Conservation (phyloP, 73 alveolate species). For the Symbiodinium pilosum region DNA sequence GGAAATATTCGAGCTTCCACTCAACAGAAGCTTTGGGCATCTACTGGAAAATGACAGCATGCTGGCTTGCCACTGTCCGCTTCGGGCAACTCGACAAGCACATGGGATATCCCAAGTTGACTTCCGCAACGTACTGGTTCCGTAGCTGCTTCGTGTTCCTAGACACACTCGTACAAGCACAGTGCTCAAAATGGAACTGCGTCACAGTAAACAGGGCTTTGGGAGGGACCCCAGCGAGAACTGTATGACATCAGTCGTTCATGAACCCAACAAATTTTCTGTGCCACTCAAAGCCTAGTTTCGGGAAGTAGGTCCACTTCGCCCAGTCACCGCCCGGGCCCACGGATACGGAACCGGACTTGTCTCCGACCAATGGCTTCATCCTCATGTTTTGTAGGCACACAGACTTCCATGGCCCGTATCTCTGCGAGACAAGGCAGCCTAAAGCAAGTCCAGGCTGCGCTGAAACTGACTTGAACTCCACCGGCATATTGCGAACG, state of each 20-base stretch:
- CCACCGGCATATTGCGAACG: constrained; percentile 41
- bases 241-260: not conserved
- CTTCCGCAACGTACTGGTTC: constrained; percentile 75
- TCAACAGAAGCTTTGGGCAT: too few relatives aligned
- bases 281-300: constrained; percentile 1
- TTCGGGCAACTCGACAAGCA: constrained; percentile 66
- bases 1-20: too few relatives aligned
- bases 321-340: constrained; percentile 33
- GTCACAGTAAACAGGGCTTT: too few relatives aligned
- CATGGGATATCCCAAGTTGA: constrained; percentile 80
- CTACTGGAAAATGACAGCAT: not conserved
- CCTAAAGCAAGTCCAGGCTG: not conserved
- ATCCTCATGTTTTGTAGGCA: not conserved
- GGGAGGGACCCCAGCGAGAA: not conserved
- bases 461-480: constrained; percentile 10
- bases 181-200: too few relatives aligned
- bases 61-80: not conserved
- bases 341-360: constrained; percentile 26
- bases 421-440: too few relatives aligned
- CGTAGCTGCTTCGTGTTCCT: constrained; percentile 95
- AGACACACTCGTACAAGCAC: not conserved
- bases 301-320: constrained; percentile 72
- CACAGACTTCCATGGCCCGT: too few relatives aligned
- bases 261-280: too few relatives aligned
- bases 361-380: constrained; percentile 28